Percentiles rank a stretch among this genome's conserved stretches.
phyloP scores from a whole-genome alignment of 83 land plant species.

The Larix sibirica region DNA sequence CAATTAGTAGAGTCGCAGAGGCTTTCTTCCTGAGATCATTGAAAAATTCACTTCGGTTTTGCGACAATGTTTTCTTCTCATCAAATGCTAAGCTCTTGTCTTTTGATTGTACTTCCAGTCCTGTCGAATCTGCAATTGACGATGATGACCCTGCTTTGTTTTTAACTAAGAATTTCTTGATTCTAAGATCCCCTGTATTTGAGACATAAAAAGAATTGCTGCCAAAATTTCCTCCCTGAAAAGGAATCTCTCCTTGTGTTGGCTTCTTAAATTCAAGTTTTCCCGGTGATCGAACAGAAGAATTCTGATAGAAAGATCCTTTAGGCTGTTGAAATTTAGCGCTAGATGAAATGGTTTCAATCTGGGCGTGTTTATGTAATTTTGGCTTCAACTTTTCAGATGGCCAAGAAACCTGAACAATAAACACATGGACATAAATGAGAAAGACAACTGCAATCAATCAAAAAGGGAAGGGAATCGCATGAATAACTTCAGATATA shows the following conservation, averaged over 20 bases:
- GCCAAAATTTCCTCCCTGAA: not conserved
- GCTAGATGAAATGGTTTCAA: not conserved
- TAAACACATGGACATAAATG: not conserved
- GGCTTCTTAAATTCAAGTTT: not conserved
- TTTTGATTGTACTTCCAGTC: not conserved
- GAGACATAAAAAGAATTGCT: too few species aligned
- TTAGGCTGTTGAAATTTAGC: not conserved
- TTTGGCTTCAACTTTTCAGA: not conserved
- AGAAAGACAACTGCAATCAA: not conserved
- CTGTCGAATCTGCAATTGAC: not conserved
- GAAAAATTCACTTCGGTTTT: slow-evolving; percentile 2
- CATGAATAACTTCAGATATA: not conserved
- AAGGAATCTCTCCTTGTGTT: not conserved
- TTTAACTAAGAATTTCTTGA: too few species aligned
- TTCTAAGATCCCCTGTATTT: too few species aligned
- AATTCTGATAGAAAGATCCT: not conserved
- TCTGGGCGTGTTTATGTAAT: too few species aligned
- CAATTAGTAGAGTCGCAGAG: not conserved
- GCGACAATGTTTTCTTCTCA: not conserved
- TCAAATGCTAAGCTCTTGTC: not conserved
- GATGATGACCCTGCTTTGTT: not conserved
- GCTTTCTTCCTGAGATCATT: not conserved
- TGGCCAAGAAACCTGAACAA: not conserved
- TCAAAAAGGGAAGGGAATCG: not conserved
- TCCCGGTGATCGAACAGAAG: not conserved